phyloP scores from a whole-genome alignment of 1,284 basidiomycete genomes.

The Wallemia ichthyophaga region DNA sequence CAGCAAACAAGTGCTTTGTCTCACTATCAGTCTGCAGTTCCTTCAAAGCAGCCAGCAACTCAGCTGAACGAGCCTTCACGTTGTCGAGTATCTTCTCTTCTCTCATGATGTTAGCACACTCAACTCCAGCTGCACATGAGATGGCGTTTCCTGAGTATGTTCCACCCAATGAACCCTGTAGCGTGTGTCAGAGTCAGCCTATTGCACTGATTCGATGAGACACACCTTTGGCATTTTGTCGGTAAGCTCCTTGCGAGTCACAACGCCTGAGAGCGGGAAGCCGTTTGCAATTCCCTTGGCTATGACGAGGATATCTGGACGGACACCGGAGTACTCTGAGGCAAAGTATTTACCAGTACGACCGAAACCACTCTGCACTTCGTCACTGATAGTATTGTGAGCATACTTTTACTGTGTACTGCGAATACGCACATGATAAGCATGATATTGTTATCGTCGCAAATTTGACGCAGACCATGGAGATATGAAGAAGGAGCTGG shows the following conservation, averaged over 20 bases:
- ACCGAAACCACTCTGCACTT: slow-evolving; percentile 71
- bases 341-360: slow-evolving; percentile 65
- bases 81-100: slow-evolving; percentile 52
- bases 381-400: slow-evolving; percentile 27
- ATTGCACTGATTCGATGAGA: slow-evolving; percentile 23
- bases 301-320: slow-evolving; percentile 34
- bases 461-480: slow-evolving; percentile 44
- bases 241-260: slow-evolving; percentile 51
- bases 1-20: slow-evolving; percentile 29
- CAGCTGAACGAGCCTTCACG: slow-evolving; percentile 36
- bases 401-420: slow-evolving; percentile 5
- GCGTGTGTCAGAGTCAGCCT: background rate
- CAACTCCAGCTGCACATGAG: slow-evolving; percentile 56
- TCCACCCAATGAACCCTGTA: slow-evolving; percentile 27
- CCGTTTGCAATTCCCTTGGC: slow-evolving; percentile 56
- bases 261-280: slow-evolving; percentile 66
- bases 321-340: slow-evolving; percentile 37
- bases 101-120: slow-evolving; percentile 40
- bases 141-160: slow-evolving; percentile 76
- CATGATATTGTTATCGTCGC: slow-evolving; percentile 51
- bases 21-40: slow-evolving; percentile 24
- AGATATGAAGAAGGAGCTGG: slow-evolving; percentile 57
- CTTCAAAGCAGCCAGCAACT: slow-evolving; percentile 35
- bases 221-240: slow-evolving; percentile 47
- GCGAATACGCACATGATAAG: slow-evolving; percentile 21